These are phyloP conservation scores for Plasmodium coatneyi DNA, from an alignment of 169 alveolate species.

Conservation along the genomic window DNA sequence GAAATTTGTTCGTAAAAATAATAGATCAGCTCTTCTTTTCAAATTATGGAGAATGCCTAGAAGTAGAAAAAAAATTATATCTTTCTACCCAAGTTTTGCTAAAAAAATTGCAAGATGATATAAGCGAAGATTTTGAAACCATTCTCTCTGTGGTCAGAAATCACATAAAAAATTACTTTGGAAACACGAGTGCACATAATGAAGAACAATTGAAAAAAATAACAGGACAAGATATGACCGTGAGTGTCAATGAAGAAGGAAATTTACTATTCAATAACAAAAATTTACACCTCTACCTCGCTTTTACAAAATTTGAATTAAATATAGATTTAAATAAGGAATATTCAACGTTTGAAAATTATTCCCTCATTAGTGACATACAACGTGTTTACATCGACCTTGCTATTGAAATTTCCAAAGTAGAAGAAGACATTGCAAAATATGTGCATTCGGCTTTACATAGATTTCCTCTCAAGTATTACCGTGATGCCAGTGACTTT, in stretches of 20 bases:
- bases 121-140: neutral
- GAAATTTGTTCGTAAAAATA: slow-evolving; percentile 9
- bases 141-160: neutral
- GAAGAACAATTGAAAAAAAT: neutral
- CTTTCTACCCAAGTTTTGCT: neutral
- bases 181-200: neutral
- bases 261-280: neutral
- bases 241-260: neutral
- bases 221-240: neutral
- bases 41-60: neutral
- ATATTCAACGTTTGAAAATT: neutral
- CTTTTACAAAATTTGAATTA: slow-evolving; percentile 1
- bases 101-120: neutral
- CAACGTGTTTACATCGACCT: neutral
- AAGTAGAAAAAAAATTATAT: slow-evolving; percentile 12
- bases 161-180: neutral
- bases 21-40: slow-evolving; percentile 2
- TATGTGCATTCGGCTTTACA: neutral
- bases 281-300: neutral
- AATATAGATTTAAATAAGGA: neutral
- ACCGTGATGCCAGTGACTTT: neutral
- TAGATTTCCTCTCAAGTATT: slow-evolving; percentile 18
- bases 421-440: neutral
- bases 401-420: neutral
- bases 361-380: neutral